A percentile compares a stretch with the other conserved stretches of the same genome.
Evolutionary conservation across 257 asterid genomes (phyloP).

Genomic region (Avicennia marina): DNA sequence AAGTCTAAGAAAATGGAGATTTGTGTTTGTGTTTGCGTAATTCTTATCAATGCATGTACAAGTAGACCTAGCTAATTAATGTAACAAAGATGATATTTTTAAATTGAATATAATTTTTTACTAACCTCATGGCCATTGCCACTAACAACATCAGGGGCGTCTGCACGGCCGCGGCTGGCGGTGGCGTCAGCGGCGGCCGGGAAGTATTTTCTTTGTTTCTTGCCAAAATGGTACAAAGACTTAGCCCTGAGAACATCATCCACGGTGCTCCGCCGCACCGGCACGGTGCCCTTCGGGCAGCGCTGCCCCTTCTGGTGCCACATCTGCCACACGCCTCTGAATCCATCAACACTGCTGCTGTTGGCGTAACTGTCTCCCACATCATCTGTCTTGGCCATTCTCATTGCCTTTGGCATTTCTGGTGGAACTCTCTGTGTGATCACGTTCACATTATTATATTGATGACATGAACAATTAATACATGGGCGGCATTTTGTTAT

Average conservation of each 20-base stretch:
- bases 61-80: no score
- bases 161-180: constrained; percentile 30
- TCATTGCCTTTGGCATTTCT: constrained; percentile 56
- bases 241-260: constrained; percentile 83
- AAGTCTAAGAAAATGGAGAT: no score
- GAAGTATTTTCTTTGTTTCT: constrained; percentile 31
- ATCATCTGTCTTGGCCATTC: constrained; percentile 29
- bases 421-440: constrained; percentile 49
- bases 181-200: constrained; percentile 3
- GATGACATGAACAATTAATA: no score
- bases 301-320: constrained; percentile 71
- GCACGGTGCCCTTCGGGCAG: constrained; percentile 86
- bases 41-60: no score
- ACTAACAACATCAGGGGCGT: constrained; percentile 75
- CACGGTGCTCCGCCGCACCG: constrained; percentile 61
- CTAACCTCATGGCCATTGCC: constrained; percentile 88
- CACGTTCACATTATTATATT: no score
- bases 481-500: neutral
- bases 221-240: constrained; percentile 69
- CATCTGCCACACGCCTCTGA: constrained; percentile 43
- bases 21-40: no score
- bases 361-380: constrained; percentile 3
- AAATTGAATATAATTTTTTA: no score
- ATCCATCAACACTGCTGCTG: constrained; percentile 18
- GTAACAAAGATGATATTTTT: no score